These are phyloP conservation scores for Calonectria hongkongensis DNA, from an alignment of 2,329 filamentous ascomycete species.

Conservation along the genomic window DNA sequence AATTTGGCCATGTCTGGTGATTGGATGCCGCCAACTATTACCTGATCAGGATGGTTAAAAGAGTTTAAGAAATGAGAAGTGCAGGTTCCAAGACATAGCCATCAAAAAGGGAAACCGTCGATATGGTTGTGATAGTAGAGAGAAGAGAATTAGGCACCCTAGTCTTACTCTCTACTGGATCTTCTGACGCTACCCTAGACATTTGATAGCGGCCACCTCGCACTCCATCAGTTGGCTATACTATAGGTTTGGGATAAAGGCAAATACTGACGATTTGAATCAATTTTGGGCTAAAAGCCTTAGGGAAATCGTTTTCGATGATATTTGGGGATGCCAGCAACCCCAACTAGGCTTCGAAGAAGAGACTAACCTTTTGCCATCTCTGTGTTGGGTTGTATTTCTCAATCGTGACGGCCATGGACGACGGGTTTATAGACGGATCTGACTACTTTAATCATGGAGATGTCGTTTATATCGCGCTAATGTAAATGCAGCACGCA, in stretches of 20 bases:
- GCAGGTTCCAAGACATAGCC: not conserved
- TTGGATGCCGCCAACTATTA: not conserved
- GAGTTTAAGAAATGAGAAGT: not conserved
- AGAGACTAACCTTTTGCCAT: not conserved
- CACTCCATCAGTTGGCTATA: not conserved
- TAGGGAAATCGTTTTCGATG: too few species aligned
- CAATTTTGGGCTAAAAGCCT: not conserved
- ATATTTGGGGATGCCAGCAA: not conserved
- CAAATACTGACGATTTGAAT: not conserved
- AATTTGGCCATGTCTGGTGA: not conserved
- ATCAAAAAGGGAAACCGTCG: not conserved
- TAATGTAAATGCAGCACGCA: constrained; percentile 3
- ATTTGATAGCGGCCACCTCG: not conserved
- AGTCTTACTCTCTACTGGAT: not conserved
- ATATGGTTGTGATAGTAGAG: too few species aligned
- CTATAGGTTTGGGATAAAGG: not conserved
- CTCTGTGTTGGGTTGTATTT: not conserved
- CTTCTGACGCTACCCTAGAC: not conserved
- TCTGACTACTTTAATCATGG: not conserved
- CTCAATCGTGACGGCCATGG: not conserved
- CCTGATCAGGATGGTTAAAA: not conserved
- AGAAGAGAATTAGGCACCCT: too few species aligned
- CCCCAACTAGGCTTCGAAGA: not conserved
- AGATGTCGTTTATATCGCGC: not conserved
- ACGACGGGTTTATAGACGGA: not conserved